These are phyloP conservation scores for Schwanniomyces polymorphus DNA, from an alignment of 805 yeast genomes.

Conservation along the genomic window DNA sequence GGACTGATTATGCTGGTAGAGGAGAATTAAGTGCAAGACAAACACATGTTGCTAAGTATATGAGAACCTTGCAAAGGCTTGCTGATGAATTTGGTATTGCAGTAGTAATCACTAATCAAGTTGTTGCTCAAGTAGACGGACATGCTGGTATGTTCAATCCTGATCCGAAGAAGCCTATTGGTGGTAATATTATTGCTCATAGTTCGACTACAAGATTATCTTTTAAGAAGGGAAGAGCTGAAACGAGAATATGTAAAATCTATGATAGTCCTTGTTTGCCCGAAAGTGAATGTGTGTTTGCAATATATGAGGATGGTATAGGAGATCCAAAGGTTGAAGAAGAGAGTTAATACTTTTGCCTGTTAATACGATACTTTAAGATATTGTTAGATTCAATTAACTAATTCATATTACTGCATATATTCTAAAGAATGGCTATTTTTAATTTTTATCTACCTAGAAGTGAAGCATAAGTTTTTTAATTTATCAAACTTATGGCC, in stretches of 20 bases:
- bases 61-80: constrained; percentile 86
- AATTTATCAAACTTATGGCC: not conserved
- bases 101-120: constrained; percentile 89
- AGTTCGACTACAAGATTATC: constrained; percentile 91
- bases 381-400: not conserved
- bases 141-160: constrained; percentile 82
- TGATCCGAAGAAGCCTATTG: constrained; percentile 97
- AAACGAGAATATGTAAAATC: constrained; percentile 89
- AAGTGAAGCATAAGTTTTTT: not conserved
- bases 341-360: constrained; percentile 17
- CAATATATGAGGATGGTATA: constrained; percentile 94
- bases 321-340: constrained; percentile 93
- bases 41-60: constrained; percentile 87
- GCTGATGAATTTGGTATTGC: constrained; percentile 99
- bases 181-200: constrained; percentile 97
- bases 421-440: not conserved
- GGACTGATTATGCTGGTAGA: constrained; percentile 94
- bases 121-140: constrained; percentile 96
- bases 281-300: constrained; percentile 92
- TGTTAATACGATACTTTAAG: no score
- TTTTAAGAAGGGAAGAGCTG: constrained; percentile 87
- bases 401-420: not conserved
- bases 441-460: not conserved
- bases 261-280: constrained; percentile 97
- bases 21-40: constrained; percentile 96